A percentile compares a stretch with the other conserved stretches of the same genome.
Conservation (phyloP, 495 filamentous ascomycete genomes). For the Tuber borchii region DNA sequence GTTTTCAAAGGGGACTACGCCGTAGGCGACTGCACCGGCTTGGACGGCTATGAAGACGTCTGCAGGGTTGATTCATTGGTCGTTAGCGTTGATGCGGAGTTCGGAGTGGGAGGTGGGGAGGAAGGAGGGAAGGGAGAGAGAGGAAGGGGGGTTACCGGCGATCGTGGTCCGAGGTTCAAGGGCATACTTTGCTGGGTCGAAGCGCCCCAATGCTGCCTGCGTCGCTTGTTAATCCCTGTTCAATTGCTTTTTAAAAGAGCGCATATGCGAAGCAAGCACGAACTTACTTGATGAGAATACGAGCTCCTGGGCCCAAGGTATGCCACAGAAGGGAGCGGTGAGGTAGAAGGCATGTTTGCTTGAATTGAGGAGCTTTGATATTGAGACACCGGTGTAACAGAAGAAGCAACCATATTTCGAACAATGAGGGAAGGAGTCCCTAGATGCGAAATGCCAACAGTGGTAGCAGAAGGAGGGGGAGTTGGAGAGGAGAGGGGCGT, state of each 20-base stretch:
- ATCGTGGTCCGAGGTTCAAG: slow-evolving; percentile 58
- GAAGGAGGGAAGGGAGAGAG: not conserved
- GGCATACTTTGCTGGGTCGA: slow-evolving; percentile 51
- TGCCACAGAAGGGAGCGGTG: slow-evolving; percentile 50
- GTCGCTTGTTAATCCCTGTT: not conserved
- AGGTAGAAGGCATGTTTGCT: not conserved
- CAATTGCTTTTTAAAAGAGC: not conserved
- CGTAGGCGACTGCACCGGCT: slow-evolving; percentile 54
- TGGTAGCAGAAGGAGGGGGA: not conserved
- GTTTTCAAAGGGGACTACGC: slow-evolving; percentile 94
- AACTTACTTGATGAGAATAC: slow-evolving; percentile 82
- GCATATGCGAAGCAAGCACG: not conserved
- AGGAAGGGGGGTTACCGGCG: slow-evolving; percentile 47
- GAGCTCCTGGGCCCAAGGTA: slow-evolving; percentile 79
- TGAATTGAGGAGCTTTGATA: not conserved
- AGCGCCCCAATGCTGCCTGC: slow-evolving; percentile 63
- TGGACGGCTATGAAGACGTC: slow-evolving; percentile 79
- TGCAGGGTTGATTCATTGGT: slow-evolving; percentile 41
- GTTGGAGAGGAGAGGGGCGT: not conserved
- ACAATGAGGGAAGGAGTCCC: not conserved
- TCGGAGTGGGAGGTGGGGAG: not conserved
- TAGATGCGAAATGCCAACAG: not conserved
- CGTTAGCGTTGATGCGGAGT: slow-evolving; percentile 5
- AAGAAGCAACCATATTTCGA: not conserved
- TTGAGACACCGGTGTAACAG: not conserved